Base-by-base conservation (phyloP, 129 eudicot species). In the Ambrosia artemisiifolia region DNA sequence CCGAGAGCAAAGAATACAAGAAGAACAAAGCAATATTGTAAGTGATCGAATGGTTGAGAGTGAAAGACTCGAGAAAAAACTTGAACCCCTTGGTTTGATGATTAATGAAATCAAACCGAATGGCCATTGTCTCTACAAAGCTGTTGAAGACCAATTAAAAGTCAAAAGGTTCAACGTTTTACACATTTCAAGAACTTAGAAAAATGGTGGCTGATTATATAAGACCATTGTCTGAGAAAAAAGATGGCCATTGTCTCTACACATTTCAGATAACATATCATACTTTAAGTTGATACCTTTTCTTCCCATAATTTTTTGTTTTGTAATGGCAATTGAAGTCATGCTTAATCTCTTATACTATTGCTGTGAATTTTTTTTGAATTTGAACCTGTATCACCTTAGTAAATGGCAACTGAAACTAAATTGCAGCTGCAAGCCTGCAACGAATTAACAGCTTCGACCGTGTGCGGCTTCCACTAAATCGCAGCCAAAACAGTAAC, bases 81-180 rank as follows among this genome's bases (percentile, higher is more conserved):
- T 94, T 3, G 85, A 82, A 70, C 96, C 98, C 2, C 91, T 63
- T 30, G 93, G 97, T 7, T 71, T 90, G 24, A 73, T 77, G 7
- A 76, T 94, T 10, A 79, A 76, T 61, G 95, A 94, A 75, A 86
- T 94, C 14, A 94, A 90, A 72, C 96, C 98, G 49, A 97, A 94
- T 7, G 98, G 98, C 10, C 97, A 94, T 72, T 90, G 98, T 79
- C 89, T 94, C 8, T 90, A 90, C 49, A 80, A 96, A 72, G 98
- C 98, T 2, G 96, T 94, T 40, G 98, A 90, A 84, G 83, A 90
- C 75, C 98, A 90, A 43, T 65, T 94, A 68, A 82, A 87, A 40
- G 73, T 75, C 38, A 87, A 83, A n/a, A 43, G 87, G 91, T 40
- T 83, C 84, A 14, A 71, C 86, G 1, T 93, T 91, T 36, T 83